Evolutionary conservation across 129 eudicot species (phyloP).

Genomic region (Tanacetum coccineum): DNA sequence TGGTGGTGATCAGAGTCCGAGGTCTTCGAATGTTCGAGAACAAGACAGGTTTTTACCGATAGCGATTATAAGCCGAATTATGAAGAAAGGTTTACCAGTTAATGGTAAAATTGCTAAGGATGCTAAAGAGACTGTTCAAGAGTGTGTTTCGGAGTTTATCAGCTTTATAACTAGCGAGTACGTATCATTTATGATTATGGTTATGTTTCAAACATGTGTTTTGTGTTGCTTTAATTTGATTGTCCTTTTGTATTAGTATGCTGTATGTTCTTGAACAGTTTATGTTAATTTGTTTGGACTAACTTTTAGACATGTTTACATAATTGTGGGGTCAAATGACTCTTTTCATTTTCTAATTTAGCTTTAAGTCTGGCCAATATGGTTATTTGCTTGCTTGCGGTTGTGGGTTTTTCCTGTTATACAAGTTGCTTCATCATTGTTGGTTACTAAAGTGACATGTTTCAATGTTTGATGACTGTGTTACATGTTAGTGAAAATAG

Average conservation of each 20-base stretch:
- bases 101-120: conserved; percentile 87
- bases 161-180: conserved; percentile 92
- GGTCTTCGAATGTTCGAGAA: conserved; percentile 53
- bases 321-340: too few species aligned
- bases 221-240: too few species aligned
- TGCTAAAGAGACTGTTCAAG: conserved; percentile 86
- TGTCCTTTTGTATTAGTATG: too few species aligned
- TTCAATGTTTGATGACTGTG: too few species aligned
- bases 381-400: too few species aligned
- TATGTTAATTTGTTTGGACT: not conserved
- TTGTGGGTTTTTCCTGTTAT: too few species aligned
- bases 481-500: too few species aligned
- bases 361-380: too few species aligned
- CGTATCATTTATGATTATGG: conserved; percentile 4
- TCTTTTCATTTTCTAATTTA: too few species aligned
- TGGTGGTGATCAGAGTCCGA: conserved; percentile 66
- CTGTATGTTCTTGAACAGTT: too few species aligned
- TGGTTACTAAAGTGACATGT: too few species aligned
- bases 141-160: conserved; percentile 83
- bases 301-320: not conserved
- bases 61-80: conserved; percentile 79
- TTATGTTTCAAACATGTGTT: not conserved
- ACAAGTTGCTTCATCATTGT: too few species aligned
- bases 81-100: conserved; percentile 82
- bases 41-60: conserved; percentile 80